A percentile compares a stretch with the other conserved stretches of the same genome.
phyloP scores from a whole-genome alignment of 192 early-diverging fungal species.

The Coemansia aciculifera region DNA sequence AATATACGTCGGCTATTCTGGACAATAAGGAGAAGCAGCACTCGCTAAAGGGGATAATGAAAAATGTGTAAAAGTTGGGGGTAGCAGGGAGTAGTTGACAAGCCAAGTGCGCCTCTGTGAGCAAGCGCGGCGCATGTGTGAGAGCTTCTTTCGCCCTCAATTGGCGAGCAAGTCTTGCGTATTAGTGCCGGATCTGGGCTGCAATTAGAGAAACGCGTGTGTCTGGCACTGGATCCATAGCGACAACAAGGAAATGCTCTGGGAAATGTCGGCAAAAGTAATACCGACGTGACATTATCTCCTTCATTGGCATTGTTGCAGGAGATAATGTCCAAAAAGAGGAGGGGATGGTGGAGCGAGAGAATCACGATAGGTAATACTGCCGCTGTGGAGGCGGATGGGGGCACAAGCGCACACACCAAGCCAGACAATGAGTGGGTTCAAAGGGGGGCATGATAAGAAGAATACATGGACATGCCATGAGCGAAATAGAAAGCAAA shows the following conservation, averaged over 20 bases:
- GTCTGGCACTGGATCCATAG: background rate
- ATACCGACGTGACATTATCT: constrained; percentile 11
- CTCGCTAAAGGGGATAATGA: background rate
- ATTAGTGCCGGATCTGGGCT: background rate
- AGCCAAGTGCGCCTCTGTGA: constrained; percentile 3
- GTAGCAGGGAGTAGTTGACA: constrained; percentile 5
- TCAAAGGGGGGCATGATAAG: constrained; percentile 5
- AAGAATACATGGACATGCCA: background rate
- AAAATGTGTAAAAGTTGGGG: background rate
- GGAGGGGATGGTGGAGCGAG: background rate
- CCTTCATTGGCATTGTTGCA: constrained; percentile 2
- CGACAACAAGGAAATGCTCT: constrained; percentile 3
- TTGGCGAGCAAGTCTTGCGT: background rate
- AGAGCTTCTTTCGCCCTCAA: background rate
- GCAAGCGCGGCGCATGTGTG: background rate
- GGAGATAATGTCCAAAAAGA: constrained; percentile 1
- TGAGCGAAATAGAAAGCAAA: background rate
- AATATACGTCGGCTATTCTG: constrained; percentile 1
- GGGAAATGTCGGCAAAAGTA: constrained; percentile 11
- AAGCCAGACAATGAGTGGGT: background rate
- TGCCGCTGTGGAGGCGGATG: constrained; percentile 14
- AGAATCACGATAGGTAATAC: constrained; percentile 11
- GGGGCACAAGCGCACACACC: background rate
- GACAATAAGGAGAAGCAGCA: background rate
- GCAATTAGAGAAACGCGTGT: background rate